Percentiles rank a stretch among this genome's conserved stretches.
These are phyloP conservation scores for Spergularia azorica DNA, from an alignment of 179 eudicot species.

Conservation along the genomic window DNA sequence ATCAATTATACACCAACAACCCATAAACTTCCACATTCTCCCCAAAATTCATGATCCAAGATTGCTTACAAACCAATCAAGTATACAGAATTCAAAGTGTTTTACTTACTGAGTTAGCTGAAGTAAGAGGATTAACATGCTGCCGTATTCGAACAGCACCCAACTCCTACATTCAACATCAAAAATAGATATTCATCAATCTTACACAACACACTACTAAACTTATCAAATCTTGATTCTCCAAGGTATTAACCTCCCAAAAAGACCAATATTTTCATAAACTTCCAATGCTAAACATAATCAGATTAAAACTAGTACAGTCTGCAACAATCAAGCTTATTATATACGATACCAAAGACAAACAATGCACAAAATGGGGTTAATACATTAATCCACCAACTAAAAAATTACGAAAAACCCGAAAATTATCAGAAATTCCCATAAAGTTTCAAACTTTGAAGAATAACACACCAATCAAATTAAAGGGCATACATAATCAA, in stretches of 20 bases:
- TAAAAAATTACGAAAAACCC: not conserved
- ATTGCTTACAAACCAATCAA: not conserved
- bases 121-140: conserved; percentile 92
- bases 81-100: not conserved
- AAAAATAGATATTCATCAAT: conserved; percentile 1
- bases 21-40: conserved; percentile 8
- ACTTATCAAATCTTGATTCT: not conserved
- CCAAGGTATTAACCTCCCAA: not conserved
- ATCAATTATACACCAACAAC: conserved; percentile 18
- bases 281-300: not conserved
- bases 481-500: not conserved
- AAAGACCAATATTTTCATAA: conserved; percentile 6
- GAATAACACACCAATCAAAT: not conserved
- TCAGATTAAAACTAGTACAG: not conserved
- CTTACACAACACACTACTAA: not conserved
- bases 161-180: conserved; percentile 57
- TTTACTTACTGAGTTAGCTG: conserved; percentile 48
- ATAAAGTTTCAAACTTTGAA: conserved; percentile 1
- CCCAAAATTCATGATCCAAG: conserved; percentile 11
- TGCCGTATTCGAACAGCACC: conserved; percentile 82
- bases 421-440: not conserved
- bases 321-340: too few relatives aligned
- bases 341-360: not conserved
- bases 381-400: too few relatives aligned
- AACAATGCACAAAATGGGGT: too few relatives aligned